Evolutionary conservation across 2,329 filamentous ascomycete genomes (phyloP).

Genomic region (Ophiostoma tasmaniense): DNA sequence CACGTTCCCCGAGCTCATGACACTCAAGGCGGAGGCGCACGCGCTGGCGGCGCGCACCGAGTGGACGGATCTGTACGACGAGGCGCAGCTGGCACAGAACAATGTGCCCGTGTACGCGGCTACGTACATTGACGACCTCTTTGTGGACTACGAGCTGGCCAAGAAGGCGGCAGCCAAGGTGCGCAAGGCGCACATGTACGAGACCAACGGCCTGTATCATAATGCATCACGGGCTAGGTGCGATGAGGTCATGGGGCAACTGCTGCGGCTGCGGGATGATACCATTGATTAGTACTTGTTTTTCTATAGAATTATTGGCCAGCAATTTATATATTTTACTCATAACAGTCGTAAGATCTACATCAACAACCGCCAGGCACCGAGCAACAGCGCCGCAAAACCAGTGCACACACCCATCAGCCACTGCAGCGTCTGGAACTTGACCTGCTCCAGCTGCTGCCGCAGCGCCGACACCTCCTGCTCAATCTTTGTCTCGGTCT

Average conservation of each 20-base stretch:
- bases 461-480: conserved; percentile 86
- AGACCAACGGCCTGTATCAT: conserved; percentile 84
- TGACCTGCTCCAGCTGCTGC: conserved; percentile 92
- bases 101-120: conserved; percentile 80
- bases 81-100: conserved; percentile 63
- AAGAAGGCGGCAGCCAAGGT: conserved; percentile 66
- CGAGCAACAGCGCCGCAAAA: conserved; percentile 57
- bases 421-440: conserved; percentile 98
- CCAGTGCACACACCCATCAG: conserved; percentile 76
- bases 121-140: conserved; percentile 83
- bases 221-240: conserved; percentile 66
- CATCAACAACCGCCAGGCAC: conserved; percentile 64
- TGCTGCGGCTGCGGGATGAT: conserved; percentile 70
- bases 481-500: conserved; percentile 97
- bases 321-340: neutral
- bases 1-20: conserved; percentile 65
- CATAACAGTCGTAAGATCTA: conserved; percentile 25
- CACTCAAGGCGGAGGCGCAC: conserved; percentile 60
- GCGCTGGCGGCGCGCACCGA: conserved; percentile 57
- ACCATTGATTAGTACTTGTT: conserved; percentile 41
- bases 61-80: conserved; percentile 73
- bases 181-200: conserved; percentile 67
- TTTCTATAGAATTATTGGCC: too few species aligned
- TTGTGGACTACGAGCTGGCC: conserved; percentile 70
- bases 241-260: conserved; percentile 65